Conservation (phyloP, 768 basidiomycete species). For the Trametes villosa region DNA sequence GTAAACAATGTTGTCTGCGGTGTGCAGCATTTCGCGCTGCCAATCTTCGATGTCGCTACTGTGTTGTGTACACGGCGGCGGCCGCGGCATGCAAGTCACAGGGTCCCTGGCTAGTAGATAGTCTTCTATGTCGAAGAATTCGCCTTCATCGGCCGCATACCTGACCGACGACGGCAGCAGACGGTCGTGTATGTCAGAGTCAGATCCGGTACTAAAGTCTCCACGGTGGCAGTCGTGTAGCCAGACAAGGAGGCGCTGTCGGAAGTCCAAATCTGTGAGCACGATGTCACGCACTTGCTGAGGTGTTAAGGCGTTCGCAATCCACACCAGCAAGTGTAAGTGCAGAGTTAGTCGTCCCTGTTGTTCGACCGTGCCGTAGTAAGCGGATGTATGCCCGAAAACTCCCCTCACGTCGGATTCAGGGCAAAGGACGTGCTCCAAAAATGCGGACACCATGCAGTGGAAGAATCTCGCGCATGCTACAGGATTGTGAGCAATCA, state of each 20-base stretch:
- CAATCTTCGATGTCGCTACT: neutral
- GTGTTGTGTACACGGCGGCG: neutral
- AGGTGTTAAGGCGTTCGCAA: constrained; percentile 21
- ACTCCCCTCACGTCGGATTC: constrained; percentile 1
- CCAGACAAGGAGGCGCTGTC: neutral
- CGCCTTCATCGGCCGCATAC: neutral
- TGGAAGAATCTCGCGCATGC: neutral
- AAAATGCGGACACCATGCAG: neutral
- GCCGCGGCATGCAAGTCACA: neutral
- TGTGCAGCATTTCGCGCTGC: neutral
- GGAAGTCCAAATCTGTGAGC: neutral
- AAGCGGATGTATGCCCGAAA: constrained; percentile 37
- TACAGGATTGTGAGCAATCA: neutral
- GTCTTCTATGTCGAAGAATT: neutral
- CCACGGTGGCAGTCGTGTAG: neutral
- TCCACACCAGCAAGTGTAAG: constrained; percentile 44
- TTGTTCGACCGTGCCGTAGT: constrained; percentile 47
- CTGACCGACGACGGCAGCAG: too few species aligned
- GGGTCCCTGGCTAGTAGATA: neutral
- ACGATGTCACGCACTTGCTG: constrained; percentile 14
- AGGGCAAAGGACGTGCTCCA: neutral
- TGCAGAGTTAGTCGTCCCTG: constrained; percentile 45
- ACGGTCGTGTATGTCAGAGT: too few species aligned
- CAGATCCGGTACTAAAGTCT: neutral
- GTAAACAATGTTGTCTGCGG: neutral